Percentiles rank a stretch among this genome's conserved stretches.
Evolutionary conservation across 2,329 filamentous ascomycete genomes (phyloP).

Genomic region (Cytospora piceicola): DNA sequence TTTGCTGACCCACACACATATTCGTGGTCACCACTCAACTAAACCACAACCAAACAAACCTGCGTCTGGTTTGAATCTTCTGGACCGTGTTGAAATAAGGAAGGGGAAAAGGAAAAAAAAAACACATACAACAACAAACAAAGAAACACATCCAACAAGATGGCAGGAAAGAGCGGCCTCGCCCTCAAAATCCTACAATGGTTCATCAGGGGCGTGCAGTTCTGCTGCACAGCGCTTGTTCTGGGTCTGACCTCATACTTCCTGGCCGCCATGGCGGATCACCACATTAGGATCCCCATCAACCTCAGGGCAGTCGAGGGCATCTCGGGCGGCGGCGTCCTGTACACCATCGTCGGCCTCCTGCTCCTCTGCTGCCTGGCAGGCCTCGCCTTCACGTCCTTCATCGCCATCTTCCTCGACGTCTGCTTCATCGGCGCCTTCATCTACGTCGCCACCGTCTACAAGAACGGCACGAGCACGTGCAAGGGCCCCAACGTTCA

Average conservation of each 20-base stretch:
- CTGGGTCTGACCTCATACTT: conserved; percentile 85
- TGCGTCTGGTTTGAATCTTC: neutral
- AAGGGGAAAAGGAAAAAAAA: neutral
- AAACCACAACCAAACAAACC: neutral
- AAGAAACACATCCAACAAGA: conserved; percentile 38
- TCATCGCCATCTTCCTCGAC: conserved; percentile 76
- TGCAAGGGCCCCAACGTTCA: conserved; percentile 63
- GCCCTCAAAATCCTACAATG: conserved; percentile 72
- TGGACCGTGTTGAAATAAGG: neutral
- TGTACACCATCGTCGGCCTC: conserved; percentile 76
- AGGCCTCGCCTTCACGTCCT: conserved; percentile 72
- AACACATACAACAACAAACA: neutral
- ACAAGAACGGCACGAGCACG: conserved; percentile 66
- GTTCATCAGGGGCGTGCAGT: conserved; percentile 73
- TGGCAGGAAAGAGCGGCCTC: conserved; percentile 61
- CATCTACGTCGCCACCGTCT: conserved; percentile 79
- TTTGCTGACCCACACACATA: neutral
- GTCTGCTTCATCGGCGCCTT: conserved; percentile 76
- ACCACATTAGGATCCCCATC: conserved; percentile 64
- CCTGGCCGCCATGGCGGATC: conserved; percentile 71
- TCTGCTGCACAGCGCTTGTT: conserved; percentile 72
- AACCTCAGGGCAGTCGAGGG: conserved; percentile 76
- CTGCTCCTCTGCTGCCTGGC: conserved; percentile 79
- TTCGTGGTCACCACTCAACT: neutral
- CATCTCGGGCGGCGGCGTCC: conserved; percentile 71